Evolutionary conservation across 139 green algal genomes (phyloP), one percentile per base, ranked within the genome.

Genomic region (Protoeuglena noctilucae): DNA sequence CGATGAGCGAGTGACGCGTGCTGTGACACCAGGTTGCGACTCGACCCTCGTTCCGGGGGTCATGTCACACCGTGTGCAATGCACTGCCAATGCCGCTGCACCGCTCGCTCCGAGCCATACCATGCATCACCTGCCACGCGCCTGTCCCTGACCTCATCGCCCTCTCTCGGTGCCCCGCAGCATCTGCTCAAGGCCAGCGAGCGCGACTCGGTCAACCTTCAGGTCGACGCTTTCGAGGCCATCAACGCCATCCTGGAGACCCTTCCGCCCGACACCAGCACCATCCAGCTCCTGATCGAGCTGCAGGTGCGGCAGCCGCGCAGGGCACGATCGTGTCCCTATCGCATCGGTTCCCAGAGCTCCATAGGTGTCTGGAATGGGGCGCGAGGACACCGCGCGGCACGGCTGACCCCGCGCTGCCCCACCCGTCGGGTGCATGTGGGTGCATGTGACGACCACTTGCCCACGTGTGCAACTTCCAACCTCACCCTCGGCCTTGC

Each of bases 221-320:
- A 47, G 60, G 70, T 82, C 28, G 67, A 80, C 29, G 80, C 83
- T 0, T 98, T 91, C 64, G 90, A 98, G 72, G 80, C 85, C 6
- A 84, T 98, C 59, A 98, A 97, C 59, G 87, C 95, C 60, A 71
- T 94, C 31, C 81, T 98, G 57, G 21, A 50, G 30, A 54, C 70
- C 31, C 73, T 77, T 0, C 72, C 74, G 0, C 31, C 60, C 1
- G 89, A 96, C 69, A 86, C 75, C 89, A 57, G 66, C 62, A n/a
- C n/a, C 22, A 63, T 57, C 1, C 67, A 77, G 60, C 79, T 77
- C 60, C 61, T 67, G 50, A 57, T 63, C 4, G 69, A 78, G 53
- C 28, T 75, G 48, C 56, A 41, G 26, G 47, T n/a, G n/a, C n/a
- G 56, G 47, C 58, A 47, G 41, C 19, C 14, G 25, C 31, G 21